Evolutionary conservation across 441 rosid species (phyloP).

Genomic region (Gossypium trilobum): DNA sequence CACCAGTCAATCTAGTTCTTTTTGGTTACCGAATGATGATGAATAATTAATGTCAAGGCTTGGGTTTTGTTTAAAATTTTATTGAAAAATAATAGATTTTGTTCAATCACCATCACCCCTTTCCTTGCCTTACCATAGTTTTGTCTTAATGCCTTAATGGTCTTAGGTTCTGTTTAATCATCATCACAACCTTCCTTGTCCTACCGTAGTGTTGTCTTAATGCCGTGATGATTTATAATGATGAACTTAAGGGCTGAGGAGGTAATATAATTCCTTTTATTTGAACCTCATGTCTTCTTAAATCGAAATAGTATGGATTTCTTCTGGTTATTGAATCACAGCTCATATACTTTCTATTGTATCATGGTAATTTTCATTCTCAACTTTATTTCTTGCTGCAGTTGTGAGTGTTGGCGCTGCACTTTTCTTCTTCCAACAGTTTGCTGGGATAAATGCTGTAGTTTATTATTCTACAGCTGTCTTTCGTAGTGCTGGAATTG

Average conservation of each 20-base stretch:
- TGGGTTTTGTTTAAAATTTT: neutral
- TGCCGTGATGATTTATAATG: neutral
- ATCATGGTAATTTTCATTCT: neutral
- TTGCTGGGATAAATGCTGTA: slow-evolving; percentile 97
- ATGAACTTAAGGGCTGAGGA: neutral
- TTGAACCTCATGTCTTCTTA: neutral
- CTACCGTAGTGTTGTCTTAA: neutral
- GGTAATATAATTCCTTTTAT: neutral
- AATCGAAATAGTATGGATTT: neutral
- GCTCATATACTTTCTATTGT: neutral
- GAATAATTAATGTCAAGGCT: neutral
- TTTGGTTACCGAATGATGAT: neutral
- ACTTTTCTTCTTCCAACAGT: slow-evolving; percentile 92
- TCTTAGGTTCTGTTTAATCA: neutral
- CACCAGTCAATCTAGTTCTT: slow-evolving; percentile 1
- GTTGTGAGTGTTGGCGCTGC: slow-evolving; percentile 97
- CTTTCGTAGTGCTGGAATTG: slow-evolving; percentile 81
- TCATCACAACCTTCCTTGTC: neutral
- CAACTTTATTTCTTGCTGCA: slow-evolving; percentile 28
- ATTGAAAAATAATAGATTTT: neutral
- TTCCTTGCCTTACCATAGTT: neutral
- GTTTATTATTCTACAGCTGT: slow-evolving; percentile 97
- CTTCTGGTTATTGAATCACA: slow-evolving; percentile 3
- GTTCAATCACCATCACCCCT: neutral
- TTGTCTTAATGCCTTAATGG: neutral